These are phyloP conservation scores for Ceratocystis variospora DNA, from an alignment of 2,329 filamentous ascomycete species.

Conservation along the genomic window DNA sequence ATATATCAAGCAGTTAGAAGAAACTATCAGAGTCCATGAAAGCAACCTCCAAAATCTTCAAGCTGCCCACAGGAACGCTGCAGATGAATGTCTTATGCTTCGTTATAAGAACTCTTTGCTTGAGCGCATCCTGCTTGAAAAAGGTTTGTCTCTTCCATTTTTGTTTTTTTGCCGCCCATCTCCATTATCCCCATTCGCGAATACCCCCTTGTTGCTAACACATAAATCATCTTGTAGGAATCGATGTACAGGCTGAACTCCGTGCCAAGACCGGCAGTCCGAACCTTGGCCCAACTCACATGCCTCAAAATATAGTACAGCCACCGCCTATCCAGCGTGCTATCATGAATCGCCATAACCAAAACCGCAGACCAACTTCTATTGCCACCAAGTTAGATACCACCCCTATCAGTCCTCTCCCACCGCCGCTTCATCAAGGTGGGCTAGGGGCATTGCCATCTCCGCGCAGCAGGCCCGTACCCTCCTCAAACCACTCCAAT, in stretches of 20 bases:
- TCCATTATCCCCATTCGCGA: background rate
- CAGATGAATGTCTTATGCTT: conserved; percentile 95
- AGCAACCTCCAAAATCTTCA: conserved; percentile 85
- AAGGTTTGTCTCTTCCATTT: conserved; percentile 46
- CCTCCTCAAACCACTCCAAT: conserved; percentile 54
- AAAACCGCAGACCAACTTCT: conserved; percentile 55
- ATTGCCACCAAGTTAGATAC: conserved; percentile 59
- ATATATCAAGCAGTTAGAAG: conserved; percentile 98
- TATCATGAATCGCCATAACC: conserved; percentile 69
- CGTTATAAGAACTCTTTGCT: conserved; percentile 96
- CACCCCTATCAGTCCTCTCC: conserved; percentile 34
- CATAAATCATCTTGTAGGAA: conserved; percentile 41
- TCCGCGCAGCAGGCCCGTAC: conserved; percentile 65
- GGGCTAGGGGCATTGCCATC: conserved; percentile 37
- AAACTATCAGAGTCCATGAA: conserved; percentile 93
- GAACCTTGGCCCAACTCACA: conserved; percentile 55
- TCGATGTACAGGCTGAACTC: conserved; percentile 93
- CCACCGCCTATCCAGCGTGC: conserved; percentile 66
- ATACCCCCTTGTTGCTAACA: conserved; percentile 13
- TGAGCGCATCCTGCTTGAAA: conserved; percentile 89
- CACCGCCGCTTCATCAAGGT: conserved; percentile 31
- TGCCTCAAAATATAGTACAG: conserved; percentile 55
- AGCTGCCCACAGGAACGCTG: conserved; percentile 82
- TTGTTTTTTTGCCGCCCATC: no score
- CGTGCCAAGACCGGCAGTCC: conserved; percentile 84